A percentile compares a stretch with the other conserved stretches of the same genome.
Conservation (phyloP, 805 yeast genomes). For the Lipomyces chichibuensis region DNA sequence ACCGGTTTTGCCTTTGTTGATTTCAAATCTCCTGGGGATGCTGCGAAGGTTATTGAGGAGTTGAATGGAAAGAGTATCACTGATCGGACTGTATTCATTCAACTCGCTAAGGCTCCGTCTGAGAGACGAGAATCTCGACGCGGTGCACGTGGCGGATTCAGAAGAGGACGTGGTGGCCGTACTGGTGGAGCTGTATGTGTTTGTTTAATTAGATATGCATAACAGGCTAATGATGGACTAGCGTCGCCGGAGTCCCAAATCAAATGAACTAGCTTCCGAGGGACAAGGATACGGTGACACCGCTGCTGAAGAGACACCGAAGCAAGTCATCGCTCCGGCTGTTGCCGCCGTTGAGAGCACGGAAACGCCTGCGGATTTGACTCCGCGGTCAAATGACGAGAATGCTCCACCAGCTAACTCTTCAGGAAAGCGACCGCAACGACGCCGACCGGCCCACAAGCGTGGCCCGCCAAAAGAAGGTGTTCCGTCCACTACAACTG, state of each 20-base stretch:
- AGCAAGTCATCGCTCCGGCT: background rate
- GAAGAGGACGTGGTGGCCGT: conserved; percentile 14
- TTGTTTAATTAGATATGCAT: background rate
- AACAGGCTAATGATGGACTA: background rate
- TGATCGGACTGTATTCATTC: conserved; percentile 36
- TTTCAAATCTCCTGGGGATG: conserved; percentile 49
- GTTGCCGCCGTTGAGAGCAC: conserved; percentile 16
- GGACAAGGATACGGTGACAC: background rate
- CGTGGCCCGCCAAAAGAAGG: conserved; percentile 51
- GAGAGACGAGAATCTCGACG: conserved; percentile 16
- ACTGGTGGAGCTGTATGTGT: conserved; percentile 1
- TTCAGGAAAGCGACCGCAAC: conserved; percentile 18
- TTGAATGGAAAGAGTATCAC: conserved; percentile 48
- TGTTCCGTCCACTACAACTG: conserved; percentile 58
- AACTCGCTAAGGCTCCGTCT: conserved; percentile 32
- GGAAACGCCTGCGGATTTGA: conserved; percentile 15
- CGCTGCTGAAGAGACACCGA: background rate
- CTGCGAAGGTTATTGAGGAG: conserved; percentile 50
- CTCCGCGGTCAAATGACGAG: conserved; percentile 6
- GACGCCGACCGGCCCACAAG: conserved; percentile 28
- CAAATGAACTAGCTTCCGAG: background rate
- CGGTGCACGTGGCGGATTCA: conserved; percentile 11
- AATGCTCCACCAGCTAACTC: conserved; percentile 10
- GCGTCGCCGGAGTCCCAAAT: conserved; percentile 6
- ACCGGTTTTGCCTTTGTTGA: conserved; percentile 64